Percentiles rank a stretch among this genome's conserved stretches.
phyloP scores from a whole-genome alignment of 139 green algal species.

The Chlamydomonas sp. region DNA sequence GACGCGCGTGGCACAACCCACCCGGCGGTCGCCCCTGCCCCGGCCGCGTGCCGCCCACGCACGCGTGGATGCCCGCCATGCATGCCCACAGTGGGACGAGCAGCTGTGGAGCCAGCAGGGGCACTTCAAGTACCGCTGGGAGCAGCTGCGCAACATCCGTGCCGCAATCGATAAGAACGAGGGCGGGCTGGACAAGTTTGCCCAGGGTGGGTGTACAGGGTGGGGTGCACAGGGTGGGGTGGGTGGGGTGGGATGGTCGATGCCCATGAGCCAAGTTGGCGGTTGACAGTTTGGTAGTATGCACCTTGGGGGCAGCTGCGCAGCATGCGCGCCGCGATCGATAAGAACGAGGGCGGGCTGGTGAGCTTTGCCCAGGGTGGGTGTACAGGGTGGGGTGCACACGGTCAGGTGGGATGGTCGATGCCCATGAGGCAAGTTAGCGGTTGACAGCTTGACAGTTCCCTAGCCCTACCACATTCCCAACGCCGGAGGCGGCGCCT shows the following conservation, averaged over 20 bases:
- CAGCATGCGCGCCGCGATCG: constrained; percentile 71
- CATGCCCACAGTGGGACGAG: neutral
- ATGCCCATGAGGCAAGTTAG: no score
- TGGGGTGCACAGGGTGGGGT: no score
- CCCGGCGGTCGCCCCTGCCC: neutral
- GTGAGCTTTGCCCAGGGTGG: constrained; percentile 82
- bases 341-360: constrained; percentile 82
- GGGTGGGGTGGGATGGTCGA: no score
- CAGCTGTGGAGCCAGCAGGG: neutral
- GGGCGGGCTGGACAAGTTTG: constrained; percentile 86
- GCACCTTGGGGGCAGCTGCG: constrained; percentile 85
- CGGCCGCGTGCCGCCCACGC: no score
- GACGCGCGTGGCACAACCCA: neutral
- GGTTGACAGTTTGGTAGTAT: no score
- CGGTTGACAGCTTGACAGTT: no score
- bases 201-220: constrained; percentile 68
- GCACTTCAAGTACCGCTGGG: constrained; percentile 74
- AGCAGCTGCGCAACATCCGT: constrained; percentile 74
- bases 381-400: no score
- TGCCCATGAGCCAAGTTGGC: no score
- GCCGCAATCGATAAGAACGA: constrained; percentile 78
- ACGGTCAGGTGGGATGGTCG: no score
- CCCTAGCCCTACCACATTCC: no score
- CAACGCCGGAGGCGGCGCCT: no score
- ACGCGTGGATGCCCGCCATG: neutral